A percentile compares a stretch with the other conserved stretches of the same genome.
These are phyloP conservation scores for Chlamydomonas incerta DNA, from an alignment of 139 green algal genomes.

Conservation along the genomic window DNA sequence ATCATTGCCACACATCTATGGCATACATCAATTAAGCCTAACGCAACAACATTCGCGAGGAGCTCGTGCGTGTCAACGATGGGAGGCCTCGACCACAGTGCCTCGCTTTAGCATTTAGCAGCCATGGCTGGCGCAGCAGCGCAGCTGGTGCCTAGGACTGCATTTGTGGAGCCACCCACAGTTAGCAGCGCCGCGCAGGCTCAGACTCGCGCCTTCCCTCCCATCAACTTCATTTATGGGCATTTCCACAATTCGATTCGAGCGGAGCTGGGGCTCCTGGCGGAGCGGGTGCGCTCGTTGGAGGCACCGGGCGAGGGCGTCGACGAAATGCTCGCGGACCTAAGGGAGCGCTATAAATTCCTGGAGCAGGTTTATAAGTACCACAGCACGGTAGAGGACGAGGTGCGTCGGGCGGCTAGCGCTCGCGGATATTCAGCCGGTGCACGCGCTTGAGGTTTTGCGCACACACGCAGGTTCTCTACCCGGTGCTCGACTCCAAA, in stretches of 20 bases:
- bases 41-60: too few relatives aligned
- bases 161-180: neutral
- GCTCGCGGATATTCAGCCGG: neutral
- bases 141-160: neutral
- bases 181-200: too few relatives aligned
- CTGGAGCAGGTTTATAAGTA: slow-evolving; percentile 92
- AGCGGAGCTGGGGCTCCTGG: slow-evolving; percentile 75
- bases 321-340: slow-evolving; percentile 49
- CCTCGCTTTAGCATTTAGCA: too few relatives aligned
- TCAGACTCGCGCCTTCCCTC: slow-evolving; percentile 39
- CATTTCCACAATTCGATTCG: slow-evolving; percentile 90
- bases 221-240: slow-evolving; percentile 86
- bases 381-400: slow-evolving; percentile 92
- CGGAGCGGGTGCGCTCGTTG: slow-evolving; percentile 57
- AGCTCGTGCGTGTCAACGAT: too few relatives aligned
- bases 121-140: slow-evolving; percentile 23
- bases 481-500: slow-evolving; percentile 89
- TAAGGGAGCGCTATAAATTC: slow-evolving; percentile 83
- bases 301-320: slow-evolving; percentile 41
- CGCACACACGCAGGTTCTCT: slow-evolving; percentile 82
- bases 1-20: too few relatives aligned
- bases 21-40: too few relatives aligned
- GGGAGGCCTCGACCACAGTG: too few relatives aligned
- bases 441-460: neutral
- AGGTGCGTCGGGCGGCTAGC: slow-evolving; percentile 67